phyloP scores from a whole-genome alignment of 2,329 filamentous ascomycete genomes.

The Neofusicoccum parvum region DNA sequence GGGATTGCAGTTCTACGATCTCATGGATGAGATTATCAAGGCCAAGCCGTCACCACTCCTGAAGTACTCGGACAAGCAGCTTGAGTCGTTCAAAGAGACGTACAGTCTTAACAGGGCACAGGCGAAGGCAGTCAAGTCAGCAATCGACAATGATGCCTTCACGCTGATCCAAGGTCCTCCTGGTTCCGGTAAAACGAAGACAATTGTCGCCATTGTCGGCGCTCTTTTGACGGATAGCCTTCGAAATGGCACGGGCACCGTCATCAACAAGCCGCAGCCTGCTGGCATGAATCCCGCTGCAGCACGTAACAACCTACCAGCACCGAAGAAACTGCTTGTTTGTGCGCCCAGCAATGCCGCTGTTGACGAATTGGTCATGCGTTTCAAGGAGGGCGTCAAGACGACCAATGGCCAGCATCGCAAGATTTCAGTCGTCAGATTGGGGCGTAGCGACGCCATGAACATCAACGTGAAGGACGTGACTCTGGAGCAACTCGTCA shows the following conservation, averaged over 20 bases:
- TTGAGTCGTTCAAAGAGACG: slow-evolving; percentile 69
- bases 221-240: slow-evolving; percentile 70
- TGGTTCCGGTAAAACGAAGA: slow-evolving; percentile 97
- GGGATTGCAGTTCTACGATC: slow-evolving; percentile 91
- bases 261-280: slow-evolving; percentile 42
- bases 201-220: slow-evolving; percentile 93
- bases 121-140: slow-evolving; percentile 87
- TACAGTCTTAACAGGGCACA: slow-evolving; percentile 89
- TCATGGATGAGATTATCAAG: slow-evolving; percentile 87
- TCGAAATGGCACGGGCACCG: slow-evolving; percentile 49
- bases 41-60: slow-evolving; percentile 89
- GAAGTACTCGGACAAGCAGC: slow-evolving; percentile 73
- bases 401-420: slow-evolving; percentile 71
- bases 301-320: slow-evolving; percentile 30
- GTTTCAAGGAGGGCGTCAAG: slow-evolving; percentile 84
- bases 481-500: slow-evolving; percentile 89
- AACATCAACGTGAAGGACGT: slow-evolving; percentile 88
- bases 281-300: slow-evolving; percentile 30
- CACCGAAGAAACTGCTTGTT: slow-evolving; percentile 83
- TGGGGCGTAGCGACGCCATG: slow-evolving; percentile 90
- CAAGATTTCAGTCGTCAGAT: slow-evolving; percentile 82
- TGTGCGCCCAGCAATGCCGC: slow-evolving; percentile 99
- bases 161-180: slow-evolving; percentile 95
- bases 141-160: slow-evolving; percentile 93
- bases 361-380: slow-evolving; percentile 92